phyloP scores from a whole-genome alignment of 1,284 basidiomycete genomes.

The Puccinia hordei region DNA sequence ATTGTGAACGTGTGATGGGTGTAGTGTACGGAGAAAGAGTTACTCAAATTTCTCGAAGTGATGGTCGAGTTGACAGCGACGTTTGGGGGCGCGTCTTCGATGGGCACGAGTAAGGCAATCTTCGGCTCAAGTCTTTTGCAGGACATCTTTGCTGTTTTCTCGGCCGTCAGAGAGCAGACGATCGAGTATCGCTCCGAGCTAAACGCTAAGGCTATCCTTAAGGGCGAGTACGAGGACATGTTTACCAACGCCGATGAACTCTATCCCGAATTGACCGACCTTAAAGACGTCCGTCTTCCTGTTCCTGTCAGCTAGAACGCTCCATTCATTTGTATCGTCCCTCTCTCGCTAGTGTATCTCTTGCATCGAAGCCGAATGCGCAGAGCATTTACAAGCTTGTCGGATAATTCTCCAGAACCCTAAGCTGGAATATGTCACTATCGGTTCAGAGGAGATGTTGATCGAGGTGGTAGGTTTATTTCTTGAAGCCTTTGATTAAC shows the following conservation, averaged over 20 bases:
- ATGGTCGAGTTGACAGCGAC: conserved; percentile 56
- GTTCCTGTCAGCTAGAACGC: background rate
- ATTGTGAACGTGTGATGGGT: background rate
- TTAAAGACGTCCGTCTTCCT: conserved; percentile 33
- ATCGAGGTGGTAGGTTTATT: conserved; percentile 54
- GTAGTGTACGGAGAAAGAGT: conserved; percentile 36
- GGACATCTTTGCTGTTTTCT: conserved; percentile 53
- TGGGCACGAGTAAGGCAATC: background rate
- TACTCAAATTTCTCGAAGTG: conserved; percentile 45
- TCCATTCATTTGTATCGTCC: background rate
- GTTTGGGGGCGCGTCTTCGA: conserved; percentile 45
- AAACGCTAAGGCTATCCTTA: conserved; percentile 53
- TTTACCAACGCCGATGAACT: conserved; percentile 32
- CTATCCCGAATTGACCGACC: conserved; percentile 32
- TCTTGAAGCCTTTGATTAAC: background rate
- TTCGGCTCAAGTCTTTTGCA: conserved; percentile 53
- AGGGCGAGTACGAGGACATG: conserved; percentile 34
- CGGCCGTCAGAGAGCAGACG: conserved; percentile 40
- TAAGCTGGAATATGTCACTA: conserved; percentile 55
- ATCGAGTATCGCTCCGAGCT: conserved; percentile 50
- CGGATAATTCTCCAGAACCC: conserved; percentile 55
- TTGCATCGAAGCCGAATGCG: conserved; percentile 54
- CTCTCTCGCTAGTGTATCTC: conserved; percentile 23
- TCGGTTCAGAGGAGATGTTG: conserved; percentile 56
- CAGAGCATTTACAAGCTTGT: conserved; percentile 55